Evolutionary conservation across 176 grass and related monocot species (phyloP), one percentile per base, ranked within the genome.

Genomic region (Urochloa ruziziensis): DNA sequence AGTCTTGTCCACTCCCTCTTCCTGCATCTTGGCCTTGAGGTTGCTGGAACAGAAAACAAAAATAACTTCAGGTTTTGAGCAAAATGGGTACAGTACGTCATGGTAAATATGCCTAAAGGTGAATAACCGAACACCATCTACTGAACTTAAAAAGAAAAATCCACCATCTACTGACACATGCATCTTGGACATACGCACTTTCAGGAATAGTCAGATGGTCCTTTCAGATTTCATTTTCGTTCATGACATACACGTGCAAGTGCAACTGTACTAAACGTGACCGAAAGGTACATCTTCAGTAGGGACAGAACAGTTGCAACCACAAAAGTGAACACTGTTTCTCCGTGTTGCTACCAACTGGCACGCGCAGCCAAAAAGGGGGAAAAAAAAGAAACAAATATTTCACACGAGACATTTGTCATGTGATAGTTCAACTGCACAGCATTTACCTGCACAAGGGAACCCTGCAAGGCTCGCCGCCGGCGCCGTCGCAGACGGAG

Each of bases 401-500:
- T 18, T 32, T 4, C 7, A 4, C n/a, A 65, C 16, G 39, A 39
- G 40, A 12, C n/a, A n/a, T n/a, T 59, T 27, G 18, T 7, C 5
- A 18, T 44, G 36, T 61, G 16, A 4, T 19, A 40, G 15, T 36
- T 28, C 30, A 1, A 36, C 42, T 43, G 18, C 8, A 1, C 25
- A 46, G 25, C 6, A 32, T 18, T 52, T 89, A 97, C 94, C 73
- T 90, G 91, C 91, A 92, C 25, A 94, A 48, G 25, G 94, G 82
- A 34, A 97, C 85, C 34, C 79, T 71, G 90, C 90, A 95, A 17
- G 64, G 53, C 40, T 79, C 24, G 62, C 25, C 65, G 37, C 43
- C 47, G n/a, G 16, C 29, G 28, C 62, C 32, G 51, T 86, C 73
- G 57, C 94, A 97, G 44, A 89, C 78, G 32, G 91, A 86, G 60